Conservation (phyloP, 371 early-diverging fungal species). For the Lichtheimia ornata region DNA sequence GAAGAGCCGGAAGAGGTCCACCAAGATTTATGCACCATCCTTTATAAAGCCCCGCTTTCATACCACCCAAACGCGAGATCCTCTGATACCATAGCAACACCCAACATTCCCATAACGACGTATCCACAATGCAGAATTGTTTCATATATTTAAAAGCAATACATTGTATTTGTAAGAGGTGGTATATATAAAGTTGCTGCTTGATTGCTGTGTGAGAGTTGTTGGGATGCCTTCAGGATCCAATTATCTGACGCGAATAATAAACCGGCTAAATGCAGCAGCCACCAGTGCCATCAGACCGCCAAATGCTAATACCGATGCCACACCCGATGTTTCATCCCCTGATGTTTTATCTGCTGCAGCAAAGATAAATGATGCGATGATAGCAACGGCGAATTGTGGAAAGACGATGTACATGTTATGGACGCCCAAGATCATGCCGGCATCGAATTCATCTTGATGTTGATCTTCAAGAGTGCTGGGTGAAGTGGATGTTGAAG, state of each 20-base stretch:
- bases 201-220: too few species aligned
- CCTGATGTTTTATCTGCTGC: slow-evolving; percentile 28
- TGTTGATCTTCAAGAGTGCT: slow-evolving; percentile 2
- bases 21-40: too few species aligned
- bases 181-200: too few species aligned
- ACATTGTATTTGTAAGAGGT: too few species aligned
- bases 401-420: slow-evolving; percentile 76
- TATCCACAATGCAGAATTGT: too few species aligned
- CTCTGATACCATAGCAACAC: too few species aligned
- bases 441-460: slow-evolving; percentile 29
- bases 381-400: slow-evolving; percentile 52
- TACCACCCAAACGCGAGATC: too few species aligned
- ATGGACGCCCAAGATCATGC: slow-evolving; percentile 69
- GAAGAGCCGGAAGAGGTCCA: too few species aligned
- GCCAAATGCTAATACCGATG: slow-evolving; percentile 60
- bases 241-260: slow-evolving; percentile 27
- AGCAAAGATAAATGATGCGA: slow-evolving; percentile 38
- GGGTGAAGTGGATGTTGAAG: not conserved
- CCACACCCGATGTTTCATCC: slow-evolving; percentile 33
- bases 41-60: too few species aligned
- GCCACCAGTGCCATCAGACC: slow-evolving; percentile 63
- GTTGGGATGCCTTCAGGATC: too few species aligned
- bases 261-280: slow-evolving; percentile 48
- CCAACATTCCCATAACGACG: too few species aligned
- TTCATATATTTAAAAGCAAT: too few species aligned